Conservation (phyloP, 306 rosid genomes). For the Cercis canadensis region DNA sequence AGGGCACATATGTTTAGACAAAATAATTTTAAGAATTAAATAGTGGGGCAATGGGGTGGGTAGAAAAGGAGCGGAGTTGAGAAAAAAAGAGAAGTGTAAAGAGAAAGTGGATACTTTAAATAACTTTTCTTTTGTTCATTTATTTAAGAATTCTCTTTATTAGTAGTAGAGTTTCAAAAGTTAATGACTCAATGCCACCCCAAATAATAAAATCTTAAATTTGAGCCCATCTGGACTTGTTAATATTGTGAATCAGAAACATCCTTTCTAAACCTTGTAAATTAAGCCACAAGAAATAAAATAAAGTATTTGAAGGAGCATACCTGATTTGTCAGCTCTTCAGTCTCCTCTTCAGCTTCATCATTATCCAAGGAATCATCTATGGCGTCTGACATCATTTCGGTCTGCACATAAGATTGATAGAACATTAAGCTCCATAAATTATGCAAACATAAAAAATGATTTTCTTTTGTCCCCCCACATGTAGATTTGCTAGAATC, state of each 20-base stretch:
- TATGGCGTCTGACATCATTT: constrained; percentile 97
- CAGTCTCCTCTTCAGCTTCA: constrained; percentile 98
- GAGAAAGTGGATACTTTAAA: too few relatives aligned
- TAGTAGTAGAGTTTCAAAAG: constrained; percentile 7
- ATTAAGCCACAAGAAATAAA: constrained; percentile 25
- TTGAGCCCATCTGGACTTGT: not conserved
- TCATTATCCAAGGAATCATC: constrained; percentile 93
- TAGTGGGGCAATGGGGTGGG: too few relatives aligned
- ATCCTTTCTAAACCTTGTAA: constrained; percentile 34
- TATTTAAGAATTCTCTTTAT: too few relatives aligned
- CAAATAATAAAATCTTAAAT: constrained; percentile 20
- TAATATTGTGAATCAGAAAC: constrained; percentile 22
- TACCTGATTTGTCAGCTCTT: constrained; percentile 93
- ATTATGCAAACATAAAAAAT: constrained; percentile 11
- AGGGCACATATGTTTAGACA: too few relatives aligned
- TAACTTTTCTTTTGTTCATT: too few relatives aligned
- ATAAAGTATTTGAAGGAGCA: constrained; percentile 38
- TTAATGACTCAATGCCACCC: constrained; percentile 1
- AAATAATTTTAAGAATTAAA: too few relatives aligned
- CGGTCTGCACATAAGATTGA: constrained; percentile 69
- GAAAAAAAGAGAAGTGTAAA: too few relatives aligned
- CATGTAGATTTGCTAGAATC: constrained; percentile 17
- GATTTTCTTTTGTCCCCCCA: constrained; percentile 19
- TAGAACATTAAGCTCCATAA: constrained; percentile 37
- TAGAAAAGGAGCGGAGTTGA: too few relatives aligned